Conservation (phyloP, 495 filamentous ascomycete species). For the Lophiotrema nucula region DNA sequence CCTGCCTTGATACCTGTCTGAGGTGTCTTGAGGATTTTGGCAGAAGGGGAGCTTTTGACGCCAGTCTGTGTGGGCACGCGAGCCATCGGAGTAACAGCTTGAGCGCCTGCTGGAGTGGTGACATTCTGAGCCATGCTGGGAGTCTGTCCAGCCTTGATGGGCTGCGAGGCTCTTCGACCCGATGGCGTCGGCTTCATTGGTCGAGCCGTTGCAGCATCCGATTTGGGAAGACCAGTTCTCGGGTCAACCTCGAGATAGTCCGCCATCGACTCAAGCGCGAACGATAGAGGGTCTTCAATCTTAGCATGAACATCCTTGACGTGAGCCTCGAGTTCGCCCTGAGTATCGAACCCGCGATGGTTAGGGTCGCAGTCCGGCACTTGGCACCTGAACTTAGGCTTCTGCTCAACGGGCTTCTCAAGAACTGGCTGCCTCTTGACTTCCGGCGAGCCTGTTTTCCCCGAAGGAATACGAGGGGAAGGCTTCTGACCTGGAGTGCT, state of each 20-base stretch:
- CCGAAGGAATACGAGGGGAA: constrained; percentile 47
- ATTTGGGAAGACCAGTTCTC: constrained; percentile 28
- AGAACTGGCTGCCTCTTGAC: constrained; percentile 42
- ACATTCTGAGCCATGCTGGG: constrained; percentile 29
- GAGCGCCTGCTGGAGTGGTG: constrained; percentile 22
- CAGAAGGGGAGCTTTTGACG: constrained; percentile 31
- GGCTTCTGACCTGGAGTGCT: constrained; percentile 39
- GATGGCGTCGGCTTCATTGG: constrained; percentile 9
- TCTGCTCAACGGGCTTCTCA: constrained; percentile 23
- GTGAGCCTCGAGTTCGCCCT: constrained; percentile 54
- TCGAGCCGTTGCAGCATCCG: constrained; percentile 13
- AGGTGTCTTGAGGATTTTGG: constrained; percentile 29
- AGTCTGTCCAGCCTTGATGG: constrained; percentile 31
- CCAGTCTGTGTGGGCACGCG: constrained; percentile 24
- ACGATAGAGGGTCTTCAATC: constrained; percentile 53
- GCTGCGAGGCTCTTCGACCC: constrained; percentile 10
- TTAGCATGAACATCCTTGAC: constrained; percentile 54
- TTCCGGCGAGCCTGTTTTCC: constrained; percentile 48
- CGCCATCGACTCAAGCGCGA: constrained; percentile 45
- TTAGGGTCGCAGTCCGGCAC: constrained; percentile 49
- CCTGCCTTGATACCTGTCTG: constrained; percentile 27
- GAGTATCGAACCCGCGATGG: constrained; percentile 52
- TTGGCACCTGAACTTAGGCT: constrained; percentile 48
- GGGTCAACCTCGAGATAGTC: constrained; percentile 52
- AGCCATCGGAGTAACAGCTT: constrained; percentile 29